phyloP scores from a whole-genome alignment of 164 flowering plant species.

The Berberis vulgaris region DNA sequence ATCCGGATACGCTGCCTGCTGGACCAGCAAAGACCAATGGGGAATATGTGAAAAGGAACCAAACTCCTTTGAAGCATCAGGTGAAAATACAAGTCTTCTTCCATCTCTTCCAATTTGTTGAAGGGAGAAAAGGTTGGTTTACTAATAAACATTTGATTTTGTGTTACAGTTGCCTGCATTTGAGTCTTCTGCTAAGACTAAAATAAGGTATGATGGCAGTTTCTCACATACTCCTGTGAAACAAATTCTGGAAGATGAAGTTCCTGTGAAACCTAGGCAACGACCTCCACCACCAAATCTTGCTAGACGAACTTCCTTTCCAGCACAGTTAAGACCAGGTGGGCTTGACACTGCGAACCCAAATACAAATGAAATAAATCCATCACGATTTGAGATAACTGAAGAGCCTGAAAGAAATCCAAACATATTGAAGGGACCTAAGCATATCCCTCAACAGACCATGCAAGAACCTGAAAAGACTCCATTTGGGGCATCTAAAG shows the following conservation, averaged over 20 bases:
- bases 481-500: conserved; percentile 23
- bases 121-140: not conserved
- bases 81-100: conserved; percentile 22
- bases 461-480: conserved; percentile 20
- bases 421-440: conserved; percentile 12
- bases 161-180: conserved; percentile 44
- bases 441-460: conserved; percentile 13
- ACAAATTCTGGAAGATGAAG: conserved; percentile 51
- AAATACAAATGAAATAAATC: conserved; percentile 16
- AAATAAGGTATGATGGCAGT: conserved; percentile 54
- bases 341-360: conserved; percentile 29
- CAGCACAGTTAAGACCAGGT: conserved; percentile 37
- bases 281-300: conserved; percentile 51
- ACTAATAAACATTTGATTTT: conserved; percentile 7
- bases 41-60: conserved; percentile 45
- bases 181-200: conserved; percentile 64
- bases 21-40: conserved; percentile 29
- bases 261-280: conserved; percentile 39
- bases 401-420: conserved; percentile 25
- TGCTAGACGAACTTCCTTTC: conserved; percentile 48
- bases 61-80: conserved; percentile 59
- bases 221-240: conserved; percentile 48
- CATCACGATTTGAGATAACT: conserved; percentile 18
- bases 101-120: not conserved
- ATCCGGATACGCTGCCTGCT: conserved; percentile 29